phyloP scores from a whole-genome alignment of 2,329 filamentous ascomycete genomes.

The Westerdykella sp. region DNA sequence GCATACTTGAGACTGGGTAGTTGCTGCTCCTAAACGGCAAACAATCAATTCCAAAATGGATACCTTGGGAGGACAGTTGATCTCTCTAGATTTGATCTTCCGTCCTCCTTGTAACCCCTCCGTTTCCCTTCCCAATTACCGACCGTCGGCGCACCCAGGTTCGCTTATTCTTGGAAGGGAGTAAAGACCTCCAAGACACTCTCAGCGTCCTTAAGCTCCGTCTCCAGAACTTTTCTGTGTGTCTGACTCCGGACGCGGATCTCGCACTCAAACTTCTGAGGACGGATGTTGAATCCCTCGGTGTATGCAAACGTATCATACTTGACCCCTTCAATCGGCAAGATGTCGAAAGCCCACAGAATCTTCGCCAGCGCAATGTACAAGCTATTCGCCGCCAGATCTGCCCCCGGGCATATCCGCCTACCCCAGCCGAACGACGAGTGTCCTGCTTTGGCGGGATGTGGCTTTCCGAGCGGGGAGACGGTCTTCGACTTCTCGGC shows the following conservation, averaged over 20 bases:
- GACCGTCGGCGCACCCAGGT: too few species aligned
- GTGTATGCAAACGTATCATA: constrained; percentile 40
- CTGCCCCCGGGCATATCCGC: constrained; percentile 29
- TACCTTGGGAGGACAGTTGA: too few species aligned
- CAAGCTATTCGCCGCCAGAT: constrained; percentile 27
- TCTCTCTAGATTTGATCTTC: too few species aligned
- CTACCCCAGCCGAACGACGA: constrained; percentile 33
- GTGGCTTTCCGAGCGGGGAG: constrained; percentile 16
- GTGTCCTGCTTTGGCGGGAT: constrained; percentile 28
- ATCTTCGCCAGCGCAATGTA: constrained; percentile 30
- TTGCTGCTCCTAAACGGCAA: too few species aligned
- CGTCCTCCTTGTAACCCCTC: too few species aligned
- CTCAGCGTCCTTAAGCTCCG: constrained; percentile 25
- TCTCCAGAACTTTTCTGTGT: constrained; percentile 23
- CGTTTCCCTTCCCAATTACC: too few species aligned
- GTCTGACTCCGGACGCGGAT: constrained; percentile 29
- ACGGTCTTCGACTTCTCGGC: constrained; percentile 13
- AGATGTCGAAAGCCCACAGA: constrained; percentile 33
- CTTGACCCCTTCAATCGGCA: constrained; percentile 20
- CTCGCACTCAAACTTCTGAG: constrained; percentile 31
- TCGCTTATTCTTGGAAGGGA: constrained; percentile 24
- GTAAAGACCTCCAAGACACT: constrained; percentile 32
- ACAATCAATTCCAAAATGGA: too few species aligned
- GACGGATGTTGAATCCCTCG: constrained; percentile 39
- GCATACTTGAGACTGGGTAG: too few species aligned